Evolutionary conservation across 495 filamentous ascomycete genomes (phyloP), one percentile per base, ranked within the genome.

Genomic region (Beverwykella pulmonaria): DNA sequence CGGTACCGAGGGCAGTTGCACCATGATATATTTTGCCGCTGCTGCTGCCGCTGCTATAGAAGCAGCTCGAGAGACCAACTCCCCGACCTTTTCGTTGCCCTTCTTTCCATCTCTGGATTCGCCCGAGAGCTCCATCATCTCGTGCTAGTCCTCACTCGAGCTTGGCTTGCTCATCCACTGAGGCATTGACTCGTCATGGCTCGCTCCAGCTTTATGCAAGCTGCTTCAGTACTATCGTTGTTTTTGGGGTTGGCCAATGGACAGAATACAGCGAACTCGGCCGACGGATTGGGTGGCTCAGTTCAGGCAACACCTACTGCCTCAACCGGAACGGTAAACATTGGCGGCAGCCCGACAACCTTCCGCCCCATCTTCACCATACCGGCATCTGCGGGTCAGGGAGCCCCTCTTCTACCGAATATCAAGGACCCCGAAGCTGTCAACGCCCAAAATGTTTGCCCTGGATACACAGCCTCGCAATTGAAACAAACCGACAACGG

Each of bases 381-480:
- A 8, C 87, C 88, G 8, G 77, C 85, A 15, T 71, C 74, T 39
- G 84, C 82, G 8, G 83, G 87, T 62, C 59, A 75, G 36, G 89
- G 89, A 41, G 81, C 75, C 20, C 77, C 81, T 19, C 64, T 92
- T 34, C 75, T 92, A 26, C 88, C 91, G 36, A 90, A 92, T 71
- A 83, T 93, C 71, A 69, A 86, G 46, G 90, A 93, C 67, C 87
- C 90, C 10, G 50, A 89, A 34, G 90, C 91, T 17, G 78, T 89
- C 54, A 78, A 92, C 74, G 83, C 88, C 1, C 92, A 94, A 74
- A 77, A 80, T 2, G 84, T 86, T 1, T 89, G 86, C 70, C 86
- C 86, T 22, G 86, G 86, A 0, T 89, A 89, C 70, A 84, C 69
- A 48, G 86, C 84, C 1, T 80, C 77, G 5, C 76, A 83, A 65